Evolutionary conservation across 192 early-diverging fungal genomes (phyloP), one percentile per base, ranked within the genome.

Genomic region (Backusella tuberculispora): DNA sequence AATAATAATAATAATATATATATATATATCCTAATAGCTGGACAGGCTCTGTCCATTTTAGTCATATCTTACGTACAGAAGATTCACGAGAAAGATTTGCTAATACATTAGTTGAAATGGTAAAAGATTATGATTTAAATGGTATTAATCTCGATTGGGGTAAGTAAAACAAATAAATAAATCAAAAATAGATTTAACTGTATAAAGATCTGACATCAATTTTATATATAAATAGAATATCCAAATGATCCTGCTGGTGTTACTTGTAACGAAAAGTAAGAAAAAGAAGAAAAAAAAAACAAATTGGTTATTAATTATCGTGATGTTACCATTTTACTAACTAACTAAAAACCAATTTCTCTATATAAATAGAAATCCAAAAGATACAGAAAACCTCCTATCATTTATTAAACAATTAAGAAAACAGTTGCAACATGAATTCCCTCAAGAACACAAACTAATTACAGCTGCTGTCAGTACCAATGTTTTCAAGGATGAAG

Each of bases 141-240:
- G 91, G 91, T 12, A 74, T 92, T 12, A 87, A 90, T 72, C 76
- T 92, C 15, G 91, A 92, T 76, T 91, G 88, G 88, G 91, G 75
- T 76, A 76, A 34, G 29, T 34, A 34, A 34, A 34, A 34, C 0
- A 34, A 70, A 6, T 0, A 56, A 43, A 17, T 5, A 15, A 63
- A 48, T 21, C 63, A 42, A 56, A 41, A 34, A 56, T 13, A 48
- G 29, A 66, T 41, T 86, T 47, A 88, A 82, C 44, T 88, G 83
- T 4, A 81, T 85, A 24, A 37, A 5, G 3, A 15, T n/a, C n/a
- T n/a, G n/a, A 14, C 53, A 9, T 6, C 5, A 73, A 80, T 66
- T 66, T 82, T 8, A 75, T 84, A 44, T 77, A 26, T 26, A 24
- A 81, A 48, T 48, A 76, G 75, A 81, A 74, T 81, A 74, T 60